Base-by-base conservation (phyloP, 345 rosid genomes). In the Rhizophora apiculata region DNA sequence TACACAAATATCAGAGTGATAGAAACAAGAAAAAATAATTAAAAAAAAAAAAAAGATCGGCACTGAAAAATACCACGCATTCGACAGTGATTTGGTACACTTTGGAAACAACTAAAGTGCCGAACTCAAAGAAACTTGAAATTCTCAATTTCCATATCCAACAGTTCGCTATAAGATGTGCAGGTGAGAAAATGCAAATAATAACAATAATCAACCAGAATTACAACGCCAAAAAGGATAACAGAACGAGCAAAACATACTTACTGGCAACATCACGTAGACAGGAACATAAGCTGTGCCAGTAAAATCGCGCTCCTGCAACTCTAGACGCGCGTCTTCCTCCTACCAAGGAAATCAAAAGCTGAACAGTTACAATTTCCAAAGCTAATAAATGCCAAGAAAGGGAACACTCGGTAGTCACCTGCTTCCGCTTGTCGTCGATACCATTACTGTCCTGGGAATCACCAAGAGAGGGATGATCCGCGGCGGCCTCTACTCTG, bases 201-300 rank as follows among this genome's bases (percentile, higher is more conserved):
- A 39, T 0, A 10, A 11, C 2, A 21, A 63, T 29, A 26, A 60
- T 18, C 4, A 19, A 30, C 34, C 54, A 31, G 21, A 53, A 54
- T 36, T 27, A 54, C 4, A 2, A 66, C 59, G 20, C 68, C 69
- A 65, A 34, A 55, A 18, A 37, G 19, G 19, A 43, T 51, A 30
- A 61, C 55, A 57, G 30, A 62, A 31, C 26, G 24, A 69, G 63
- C 27, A 60, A 22, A 27, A 65, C 20, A 10, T 73, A 74, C 96
- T 84, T 74, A 92, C 99, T 0, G 99, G 97, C 68, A 95, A 82
- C 98, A 91, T 91, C 75, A 89, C 95, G 82, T 84, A 91, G 76
- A 94, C 89, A 49, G 97, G 96, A 72, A 94, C 86, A 80, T 84
- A 86, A 66, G 92, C 79, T 11, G 95, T 87, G 77, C 93, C 93